phyloP scores from a whole-genome alignment of 208 protist species.

The Acanthamoeba lenticulata region DNA sequence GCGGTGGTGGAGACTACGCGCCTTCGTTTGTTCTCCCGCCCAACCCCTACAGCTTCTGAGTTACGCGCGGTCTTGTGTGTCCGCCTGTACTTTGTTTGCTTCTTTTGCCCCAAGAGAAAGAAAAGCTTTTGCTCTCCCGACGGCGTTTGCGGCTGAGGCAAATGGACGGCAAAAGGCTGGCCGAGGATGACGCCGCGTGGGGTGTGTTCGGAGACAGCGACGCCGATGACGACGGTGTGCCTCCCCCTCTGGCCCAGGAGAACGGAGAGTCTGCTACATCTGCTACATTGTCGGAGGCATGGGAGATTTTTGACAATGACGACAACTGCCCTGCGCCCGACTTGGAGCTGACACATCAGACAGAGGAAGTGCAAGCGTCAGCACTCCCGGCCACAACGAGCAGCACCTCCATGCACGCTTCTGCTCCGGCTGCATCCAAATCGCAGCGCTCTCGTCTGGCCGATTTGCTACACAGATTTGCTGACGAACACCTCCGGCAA shows the following conservation, averaged over 20 bases:
- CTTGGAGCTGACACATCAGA: no score
- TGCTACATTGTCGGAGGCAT: background rate
- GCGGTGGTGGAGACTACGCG: background rate
- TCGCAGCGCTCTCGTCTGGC: background rate
- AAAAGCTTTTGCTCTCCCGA: no score
- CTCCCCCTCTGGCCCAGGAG: background rate
- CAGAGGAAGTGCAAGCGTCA: background rate
- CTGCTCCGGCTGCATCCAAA: background rate
- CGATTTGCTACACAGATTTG: background rate
- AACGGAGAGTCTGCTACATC: background rate
- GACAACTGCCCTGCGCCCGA: background rate
- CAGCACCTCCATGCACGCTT: background rate
- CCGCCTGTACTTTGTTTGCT: no score
- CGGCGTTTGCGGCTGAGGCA: no score
- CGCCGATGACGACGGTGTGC: background rate
- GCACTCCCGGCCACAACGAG: background rate
- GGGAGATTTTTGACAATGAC: background rate
- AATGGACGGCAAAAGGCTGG: background rate
- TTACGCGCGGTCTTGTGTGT: no score
- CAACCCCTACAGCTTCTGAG: constrained; percentile 2
- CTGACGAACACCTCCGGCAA: background rate
- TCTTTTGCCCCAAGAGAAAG: no score
- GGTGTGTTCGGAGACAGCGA: background rate
- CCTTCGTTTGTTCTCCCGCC: background rate
- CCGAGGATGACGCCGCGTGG: background rate